Percentiles rank a stretch among this genome's conserved stretches.
These are phyloP conservation scores for Tranzscheliella williamsii DNA, from an alignment of 1,284 basidiomycete species.

Conservation along the genomic window DNA sequence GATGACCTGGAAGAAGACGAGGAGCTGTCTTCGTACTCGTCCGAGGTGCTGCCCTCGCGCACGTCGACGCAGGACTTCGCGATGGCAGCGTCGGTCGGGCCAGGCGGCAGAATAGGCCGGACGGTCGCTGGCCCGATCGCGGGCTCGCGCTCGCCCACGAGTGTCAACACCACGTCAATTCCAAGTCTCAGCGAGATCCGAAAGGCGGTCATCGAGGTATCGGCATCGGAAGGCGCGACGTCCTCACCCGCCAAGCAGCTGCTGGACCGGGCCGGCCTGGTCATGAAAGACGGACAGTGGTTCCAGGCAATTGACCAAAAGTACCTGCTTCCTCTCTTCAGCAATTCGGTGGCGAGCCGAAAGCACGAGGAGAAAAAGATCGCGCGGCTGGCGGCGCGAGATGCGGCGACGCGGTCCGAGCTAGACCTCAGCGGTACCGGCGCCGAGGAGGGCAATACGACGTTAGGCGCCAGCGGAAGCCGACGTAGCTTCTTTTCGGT, in stretches of 20 bases:
- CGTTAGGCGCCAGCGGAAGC: neutral
- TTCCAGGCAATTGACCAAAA: conserved; percentile 94
- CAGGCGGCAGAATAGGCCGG: conserved; percentile 4
- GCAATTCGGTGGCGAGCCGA: conserved; percentile 68
- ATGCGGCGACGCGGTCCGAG: conserved; percentile 13
- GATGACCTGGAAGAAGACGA: conserved; percentile 43
- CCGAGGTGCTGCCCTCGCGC: conserved; percentile 18
- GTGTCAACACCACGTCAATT: neutral
- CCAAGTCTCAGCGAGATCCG: conserved; percentile 33
- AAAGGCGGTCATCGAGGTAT: conserved; percentile 19
- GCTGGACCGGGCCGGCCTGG: conserved; percentile 54
- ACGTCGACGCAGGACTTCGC: conserved; percentile 1
- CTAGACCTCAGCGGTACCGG: conserved; percentile 4
- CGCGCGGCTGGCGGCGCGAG: conserved; percentile 28
- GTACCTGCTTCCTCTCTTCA: conserved; percentile 90
- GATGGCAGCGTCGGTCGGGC: neutral
- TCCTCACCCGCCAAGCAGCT: conserved; percentile 41
- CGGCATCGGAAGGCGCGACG: conserved; percentile 15
- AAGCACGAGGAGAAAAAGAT: conserved; percentile 59
- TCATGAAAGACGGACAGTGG: conserved; percentile 74
- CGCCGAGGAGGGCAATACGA: neutral
- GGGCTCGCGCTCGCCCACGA: neutral
- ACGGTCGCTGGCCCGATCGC: conserved; percentile 2
- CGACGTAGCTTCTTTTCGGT: conserved; percentile 24
- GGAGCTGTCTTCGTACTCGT: conserved; percentile 11